Conservation (phyloP, 2,329 filamentous ascomycete genomes). For the Phyllosticta paracitricarpa region DNA sequence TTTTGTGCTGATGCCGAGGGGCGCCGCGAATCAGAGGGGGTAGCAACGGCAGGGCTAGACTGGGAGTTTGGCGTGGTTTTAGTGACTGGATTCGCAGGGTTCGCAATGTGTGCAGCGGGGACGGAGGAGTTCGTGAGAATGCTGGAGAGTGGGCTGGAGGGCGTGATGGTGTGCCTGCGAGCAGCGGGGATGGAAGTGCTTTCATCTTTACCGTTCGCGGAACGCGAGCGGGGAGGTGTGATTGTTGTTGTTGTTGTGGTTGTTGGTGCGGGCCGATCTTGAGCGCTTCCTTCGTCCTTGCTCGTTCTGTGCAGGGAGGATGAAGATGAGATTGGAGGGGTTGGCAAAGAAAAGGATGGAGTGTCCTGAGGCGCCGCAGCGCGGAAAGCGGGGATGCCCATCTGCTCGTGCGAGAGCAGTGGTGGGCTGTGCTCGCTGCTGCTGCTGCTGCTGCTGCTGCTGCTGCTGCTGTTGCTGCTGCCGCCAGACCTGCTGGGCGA, state of each 20-base stretch:
- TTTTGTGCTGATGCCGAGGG: conserved; percentile 50
- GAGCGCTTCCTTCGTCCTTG: conserved; percentile 14
- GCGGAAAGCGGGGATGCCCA: conserved; percentile 5
- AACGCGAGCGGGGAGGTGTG: conserved; percentile 16
- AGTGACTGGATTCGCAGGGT: conserved; percentile 41
- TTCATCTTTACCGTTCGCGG: conserved; percentile 15
- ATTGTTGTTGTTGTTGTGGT: too few species aligned
- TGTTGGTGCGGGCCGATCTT: conserved; percentile 11
- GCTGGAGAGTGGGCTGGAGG: conserved; percentile 49
- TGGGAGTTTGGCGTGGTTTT: conserved; percentile 44
- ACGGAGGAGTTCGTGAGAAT: conserved; percentile 54
- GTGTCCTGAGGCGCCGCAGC: conserved; percentile 12
- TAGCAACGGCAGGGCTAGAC: conserved; percentile 39
- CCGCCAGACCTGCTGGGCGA: conserved; percentile 16
- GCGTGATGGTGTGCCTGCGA: conserved; percentile 26
- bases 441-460: background rate
- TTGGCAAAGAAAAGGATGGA: conserved; percentile 25
- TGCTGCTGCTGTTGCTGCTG: background rate
- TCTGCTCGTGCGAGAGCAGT: conserved; percentile 27
- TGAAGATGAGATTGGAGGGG: conserved; percentile 31
- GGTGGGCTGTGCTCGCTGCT: conserved; percentile 18
- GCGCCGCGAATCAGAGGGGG: conserved; percentile 36
- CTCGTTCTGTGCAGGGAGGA: conserved; percentile 26
- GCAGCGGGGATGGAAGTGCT: conserved; percentile 12
- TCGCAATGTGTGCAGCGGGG: conserved; percentile 59